Percentiles rank a stretch among this genome's conserved stretches.
These are phyloP conservation scores for Aspergillaceae sp. DNA, from an alignment of 2,329 filamentous ascomycete species.

Conservation along the genomic window DNA sequence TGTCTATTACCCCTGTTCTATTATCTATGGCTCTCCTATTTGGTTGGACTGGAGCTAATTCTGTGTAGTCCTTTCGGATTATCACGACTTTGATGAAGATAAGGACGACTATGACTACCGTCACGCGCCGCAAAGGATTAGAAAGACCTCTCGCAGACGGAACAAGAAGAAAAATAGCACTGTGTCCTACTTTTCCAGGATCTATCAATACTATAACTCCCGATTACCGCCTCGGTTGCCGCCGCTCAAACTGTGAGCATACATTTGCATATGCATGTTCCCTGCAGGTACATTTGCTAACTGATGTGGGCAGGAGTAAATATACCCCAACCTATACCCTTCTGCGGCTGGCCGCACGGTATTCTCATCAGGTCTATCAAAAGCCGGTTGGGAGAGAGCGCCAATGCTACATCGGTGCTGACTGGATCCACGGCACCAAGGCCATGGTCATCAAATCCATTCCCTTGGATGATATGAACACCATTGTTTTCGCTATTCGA, in stretches of 20 bases:
- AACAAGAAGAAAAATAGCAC: slow-evolving; percentile 5
- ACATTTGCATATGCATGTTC: slow-evolving; percentile 19
- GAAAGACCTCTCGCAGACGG: neutral
- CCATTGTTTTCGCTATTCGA: slow-evolving; percentile 75
- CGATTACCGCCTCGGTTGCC: slow-evolving; percentile 59
- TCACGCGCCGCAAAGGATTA: slow-evolving; percentile 2
- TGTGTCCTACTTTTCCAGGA: slow-evolving; percentile 61
- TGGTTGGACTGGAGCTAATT: neutral
- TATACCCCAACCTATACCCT: slow-evolving; percentile 69
- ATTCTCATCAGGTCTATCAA: slow-evolving; percentile 66
- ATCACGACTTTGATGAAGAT: neutral
- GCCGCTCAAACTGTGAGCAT: slow-evolving; percentile 52
- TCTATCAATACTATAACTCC: slow-evolving; percentile 70
- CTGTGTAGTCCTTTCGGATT: slow-evolving; percentile 7
- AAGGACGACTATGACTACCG: neutral
- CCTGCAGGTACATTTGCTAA: neutral
- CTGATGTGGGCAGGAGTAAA: slow-evolving; percentile 38
- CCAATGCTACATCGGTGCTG: slow-evolving; percentile 60
- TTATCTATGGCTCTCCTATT: neutral
- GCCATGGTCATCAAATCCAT: slow-evolving; percentile 79
- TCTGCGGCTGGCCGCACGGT: slow-evolving; percentile 68
- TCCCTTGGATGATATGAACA: slow-evolving; percentile 66
- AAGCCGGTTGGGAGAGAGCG: slow-evolving; percentile 54
- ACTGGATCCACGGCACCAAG: slow-evolving; percentile 68
- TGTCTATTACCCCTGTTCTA: no score